Evolutionary conservation across 176 grass and related monocot genomes (phyloP).

Genomic region (Saccharum spontaneum): DNA sequence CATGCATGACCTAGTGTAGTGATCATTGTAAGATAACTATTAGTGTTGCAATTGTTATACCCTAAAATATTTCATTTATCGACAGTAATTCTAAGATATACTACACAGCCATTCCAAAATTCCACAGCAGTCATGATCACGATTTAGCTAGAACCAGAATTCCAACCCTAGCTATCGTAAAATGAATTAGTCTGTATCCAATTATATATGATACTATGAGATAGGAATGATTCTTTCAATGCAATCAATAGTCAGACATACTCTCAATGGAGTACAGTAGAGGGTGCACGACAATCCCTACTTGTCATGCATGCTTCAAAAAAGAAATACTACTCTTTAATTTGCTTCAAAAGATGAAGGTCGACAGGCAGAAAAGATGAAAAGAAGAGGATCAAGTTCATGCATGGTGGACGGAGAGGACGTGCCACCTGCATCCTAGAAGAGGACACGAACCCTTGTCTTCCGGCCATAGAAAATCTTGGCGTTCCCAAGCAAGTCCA

Average conservation of each 20-base stretch:
- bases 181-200: background rate
- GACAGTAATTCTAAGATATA: background rate
- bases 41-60: background rate
- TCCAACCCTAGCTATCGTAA: background rate
- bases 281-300: background rate
- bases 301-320: background rate
- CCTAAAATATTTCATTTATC: background rate
- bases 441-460: slow-evolving; percentile 86
- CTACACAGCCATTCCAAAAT: background rate
- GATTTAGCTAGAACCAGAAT: background rate
- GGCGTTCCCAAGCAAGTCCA: slow-evolving; percentile 36
- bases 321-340: slow-evolving; percentile 10
- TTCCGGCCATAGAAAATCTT: slow-evolving; percentile 61
- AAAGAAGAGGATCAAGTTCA: slow-evolving; percentile 10
- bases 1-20: background rate
- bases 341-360: slow-evolving; percentile 3
- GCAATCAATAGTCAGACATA: background rate
- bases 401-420: slow-evolving; percentile 27
- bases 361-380: slow-evolving; percentile 34
- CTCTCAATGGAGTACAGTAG: background rate
- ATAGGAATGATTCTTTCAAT: background rate
- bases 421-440: slow-evolving; percentile 67
- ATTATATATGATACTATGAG: background rate
- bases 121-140: background rate
- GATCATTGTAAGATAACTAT: background rate